Evolutionary conservation across 2,329 filamentous ascomycete species (phyloP), one percentile per base, ranked within the genome.

Genomic region (Aureobasidium vineae): DNA sequence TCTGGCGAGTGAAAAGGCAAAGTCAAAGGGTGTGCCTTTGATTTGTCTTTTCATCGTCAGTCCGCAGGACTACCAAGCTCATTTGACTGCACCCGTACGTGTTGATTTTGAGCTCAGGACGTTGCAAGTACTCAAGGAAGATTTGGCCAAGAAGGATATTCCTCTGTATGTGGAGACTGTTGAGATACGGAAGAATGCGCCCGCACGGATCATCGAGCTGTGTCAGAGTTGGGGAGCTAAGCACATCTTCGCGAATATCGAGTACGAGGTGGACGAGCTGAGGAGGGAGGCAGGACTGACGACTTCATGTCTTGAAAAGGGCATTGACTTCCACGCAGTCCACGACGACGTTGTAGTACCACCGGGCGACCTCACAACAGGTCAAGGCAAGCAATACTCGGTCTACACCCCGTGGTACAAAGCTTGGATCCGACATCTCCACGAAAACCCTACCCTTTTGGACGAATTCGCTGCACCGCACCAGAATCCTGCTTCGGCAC

Each of bases 211-310:
- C 11, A 71, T 90, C 1, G 83, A 88, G 61, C 79, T 93, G 47
- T 85, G 90, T 75, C 79, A 85, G 36, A 79, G 86, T 68, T 97
- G 91, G 92, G 85, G 85, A 0, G 89, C 86, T 0, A 88, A 83
- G 57, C 90, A 95, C 72, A 70, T 97, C 2, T 96, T 87, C 72
- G 87, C 90, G 56, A 97, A 96, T 73, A 86, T 92, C 66, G 92
- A 97, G 75, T 97, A 96, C 72, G 93, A 97, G 75, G 91, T 96
- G 0, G 93, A 97, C 73, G 93, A 97, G 78, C 78, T 97, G 67
- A 82, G 92, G 50, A 83, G 92, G 6, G 93, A 97, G 72, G 86
- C 87, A 1, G 81, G 80, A 33, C 78, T 96, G 72, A 83, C 91
- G 0, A 83, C 80, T 33, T 76, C 82, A 47, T 85, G 89, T 68